Evolutionary conservation across 768 basidiomycete genomes (phyloP).

Genomic region (Russula vinacea): DNA sequence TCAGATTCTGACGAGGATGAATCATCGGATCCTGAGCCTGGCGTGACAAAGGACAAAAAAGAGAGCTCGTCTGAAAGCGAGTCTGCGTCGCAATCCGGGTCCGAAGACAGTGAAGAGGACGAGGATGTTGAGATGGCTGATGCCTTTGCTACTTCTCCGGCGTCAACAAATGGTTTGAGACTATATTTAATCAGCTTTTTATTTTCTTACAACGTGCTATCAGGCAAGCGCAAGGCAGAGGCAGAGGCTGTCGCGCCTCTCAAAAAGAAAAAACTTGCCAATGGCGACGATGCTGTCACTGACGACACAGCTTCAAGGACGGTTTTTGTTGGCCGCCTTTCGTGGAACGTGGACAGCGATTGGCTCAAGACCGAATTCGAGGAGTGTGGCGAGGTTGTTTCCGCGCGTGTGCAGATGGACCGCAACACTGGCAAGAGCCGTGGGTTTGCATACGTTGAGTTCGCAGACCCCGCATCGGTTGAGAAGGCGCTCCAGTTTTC

Average conservation of each 20-base stretch:
- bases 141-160: constrained; percentile 35
- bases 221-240: constrained; percentile 82
- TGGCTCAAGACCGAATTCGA: constrained; percentile 90
- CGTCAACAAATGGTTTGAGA: constrained; percentile 25
- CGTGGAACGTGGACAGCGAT: constrained; percentile 97
- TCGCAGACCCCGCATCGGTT: constrained; percentile 65
- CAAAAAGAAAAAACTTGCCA: constrained; percentile 80
- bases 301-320: constrained; percentile 49
- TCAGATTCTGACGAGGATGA: constrained; percentile 30
- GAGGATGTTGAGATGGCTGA: constrained; percentile 63
- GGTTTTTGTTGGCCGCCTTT: constrained; percentile 89
- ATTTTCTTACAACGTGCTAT: constrained; percentile 1
- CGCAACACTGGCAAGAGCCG: constrained; percentile 78
- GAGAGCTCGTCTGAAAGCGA: constrained; percentile 33
- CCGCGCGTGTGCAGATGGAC: constrained; percentile 86
- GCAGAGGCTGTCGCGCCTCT: constrained; percentile 53
- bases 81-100: constrained; percentile 30
- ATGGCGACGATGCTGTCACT: constrained; percentile 49
- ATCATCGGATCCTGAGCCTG: constrained; percentile 36
- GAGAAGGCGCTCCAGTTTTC: constrained; percentile 77
- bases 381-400: constrained; percentile 81
- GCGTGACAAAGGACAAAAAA: constrained; percentile 33
- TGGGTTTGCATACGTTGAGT: constrained; percentile 83
- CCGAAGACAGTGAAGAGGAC: constrained; percentile 38
- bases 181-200: constrained; percentile 11